Conservation (phyloP, 2,329 filamentous ascomycete species). For the Epichloe sp. region DNA sequence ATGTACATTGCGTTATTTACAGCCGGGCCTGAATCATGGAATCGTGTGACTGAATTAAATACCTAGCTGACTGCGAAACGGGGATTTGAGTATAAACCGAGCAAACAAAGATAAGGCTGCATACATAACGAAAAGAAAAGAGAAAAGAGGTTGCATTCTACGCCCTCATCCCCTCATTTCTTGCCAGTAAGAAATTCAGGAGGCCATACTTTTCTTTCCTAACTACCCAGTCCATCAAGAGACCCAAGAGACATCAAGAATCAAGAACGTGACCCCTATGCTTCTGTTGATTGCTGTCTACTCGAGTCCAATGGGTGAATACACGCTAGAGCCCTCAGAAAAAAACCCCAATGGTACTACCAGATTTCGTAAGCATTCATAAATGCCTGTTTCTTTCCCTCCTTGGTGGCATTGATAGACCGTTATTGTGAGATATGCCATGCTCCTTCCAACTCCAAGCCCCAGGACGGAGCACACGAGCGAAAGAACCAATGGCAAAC, state of each 20-base stretch:
- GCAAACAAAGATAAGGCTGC: slow-evolving; percentile 21
- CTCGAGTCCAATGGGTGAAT: neutral
- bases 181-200: neutral
- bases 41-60: slow-evolving; percentile 21
- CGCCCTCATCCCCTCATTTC: slow-evolving; percentile 2
- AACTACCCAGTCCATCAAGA: slow-evolving; percentile 3
- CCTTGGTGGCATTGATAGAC: slow-evolving; percentile 18
- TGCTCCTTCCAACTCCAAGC: slow-evolving; percentile 20
- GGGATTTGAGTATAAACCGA: slow-evolving; percentile 18
- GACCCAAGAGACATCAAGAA: neutral
- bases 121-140: slow-evolving; percentile 21
- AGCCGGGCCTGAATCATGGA: neutral
- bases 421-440: neutral
- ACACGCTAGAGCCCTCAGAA: neutral
- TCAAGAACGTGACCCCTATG: neutral
- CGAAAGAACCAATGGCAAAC: slow-evolving; percentile 14
- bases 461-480: slow-evolving; percentile 17
- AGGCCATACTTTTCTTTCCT: slow-evolving; percentile 2
- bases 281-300: neutral
- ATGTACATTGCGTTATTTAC: no score
- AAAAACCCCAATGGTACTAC: slow-evolving; percentile 4
- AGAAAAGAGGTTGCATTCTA: slow-evolving; percentile 5
- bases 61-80: slow-evolving; percentile 20
- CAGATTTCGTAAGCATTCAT: slow-evolving; percentile 18
- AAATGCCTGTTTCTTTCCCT: slow-evolving; percentile 11